These are phyloP conservation scores for Oxyria digyna DNA, from an alignment of 148 eudicot genomes.

Conservation along the genomic window DNA sequence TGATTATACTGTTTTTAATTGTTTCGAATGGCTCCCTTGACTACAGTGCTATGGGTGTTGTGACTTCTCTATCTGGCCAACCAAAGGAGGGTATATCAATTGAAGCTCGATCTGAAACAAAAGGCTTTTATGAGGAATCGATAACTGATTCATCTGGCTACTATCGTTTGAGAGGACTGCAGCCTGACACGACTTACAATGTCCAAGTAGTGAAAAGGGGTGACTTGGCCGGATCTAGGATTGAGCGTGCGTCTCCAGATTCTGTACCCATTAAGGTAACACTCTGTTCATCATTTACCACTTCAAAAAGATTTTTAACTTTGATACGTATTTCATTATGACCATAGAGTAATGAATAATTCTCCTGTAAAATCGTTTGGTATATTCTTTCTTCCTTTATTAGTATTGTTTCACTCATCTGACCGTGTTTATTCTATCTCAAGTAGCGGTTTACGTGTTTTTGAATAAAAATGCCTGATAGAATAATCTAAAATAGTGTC, in stretches of 20 bases:
- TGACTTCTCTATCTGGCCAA: conserved; percentile 83
- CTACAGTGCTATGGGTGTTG: conserved; percentile 75
- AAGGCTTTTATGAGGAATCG: conserved; percentile 94
- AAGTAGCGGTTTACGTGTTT: too few species aligned
- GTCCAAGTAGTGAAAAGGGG: conserved; percentile 60
- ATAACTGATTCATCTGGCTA: conserved; percentile 74
- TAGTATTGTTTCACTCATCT: background rate
- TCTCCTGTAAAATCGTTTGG: background rate
- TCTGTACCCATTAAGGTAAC: conserved; percentile 45
- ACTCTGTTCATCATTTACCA: background rate
- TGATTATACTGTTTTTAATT: background rate
- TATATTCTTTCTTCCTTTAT: background rate
- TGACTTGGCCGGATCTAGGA: conserved; percentile 31
- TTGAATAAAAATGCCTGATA: background rate
- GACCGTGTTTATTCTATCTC: too few species aligned
- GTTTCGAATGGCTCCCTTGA: conserved; percentile 7
- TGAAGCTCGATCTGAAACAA: conserved; percentile 80
- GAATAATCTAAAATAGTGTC: too few species aligned
- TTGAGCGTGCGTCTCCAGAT: conserved; percentile 93
- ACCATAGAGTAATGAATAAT: background rate
- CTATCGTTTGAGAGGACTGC: conserved; percentile 86
- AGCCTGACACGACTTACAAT: conserved; percentile 63
- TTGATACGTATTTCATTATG: background rate
- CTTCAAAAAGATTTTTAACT: background rate
- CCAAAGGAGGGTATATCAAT: conserved; percentile 75